Percentiles rank a stretch among this genome's conserved stretches.
These are phyloP conservation scores for Alternaria rosae DNA, from an alignment of 2,329 filamentous ascomycete species.

Conservation along the genomic window DNA sequence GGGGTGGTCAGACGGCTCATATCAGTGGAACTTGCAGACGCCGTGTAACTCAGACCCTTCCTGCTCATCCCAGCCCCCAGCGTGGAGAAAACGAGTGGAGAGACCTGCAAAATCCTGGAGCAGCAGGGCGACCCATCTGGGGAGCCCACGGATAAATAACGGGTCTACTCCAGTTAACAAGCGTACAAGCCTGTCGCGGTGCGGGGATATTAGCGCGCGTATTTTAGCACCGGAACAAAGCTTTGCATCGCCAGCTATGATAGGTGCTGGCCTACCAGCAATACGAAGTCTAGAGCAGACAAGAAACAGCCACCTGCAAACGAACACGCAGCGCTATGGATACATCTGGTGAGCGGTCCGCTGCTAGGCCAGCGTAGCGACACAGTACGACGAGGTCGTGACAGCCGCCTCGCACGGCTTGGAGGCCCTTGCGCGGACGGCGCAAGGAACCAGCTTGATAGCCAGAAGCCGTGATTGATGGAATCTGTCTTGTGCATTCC, in stretches of 20 bases:
- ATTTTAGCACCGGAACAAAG: slow-evolving; percentile 22
- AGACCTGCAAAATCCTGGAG: not conserved
- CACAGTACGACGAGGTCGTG: slow-evolving; percentile 20
- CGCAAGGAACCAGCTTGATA: slow-evolving; percentile 20
- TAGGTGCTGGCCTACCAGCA: slow-evolving; percentile 18
- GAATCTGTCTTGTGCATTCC: slow-evolving; percentile 15
- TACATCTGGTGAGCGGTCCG: slow-evolving; percentile 26
- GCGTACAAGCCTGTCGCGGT: slow-evolving; percentile 15
- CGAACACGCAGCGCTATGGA: slow-evolving; percentile 16
- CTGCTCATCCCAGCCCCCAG: not conserved
- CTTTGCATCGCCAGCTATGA: slow-evolving; percentile 19
- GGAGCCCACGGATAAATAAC: slow-evolving; percentile 1
- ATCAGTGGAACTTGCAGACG: not conserved
- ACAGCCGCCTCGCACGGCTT: slow-evolving; percentile 21
- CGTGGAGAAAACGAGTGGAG: not conserved
- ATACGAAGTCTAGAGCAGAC: slow-evolving; percentile 11
- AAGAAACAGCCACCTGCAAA: slow-evolving; percentile 18
- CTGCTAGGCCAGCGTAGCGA: slow-evolving; percentile 25
- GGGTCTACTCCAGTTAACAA: slow-evolving; percentile 4
- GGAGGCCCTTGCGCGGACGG: slow-evolving; percentile 12
- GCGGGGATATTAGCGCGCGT: slow-evolving; percentile 16
- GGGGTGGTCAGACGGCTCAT: not conserved
- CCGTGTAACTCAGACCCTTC: not conserved
- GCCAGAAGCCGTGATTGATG: slow-evolving; percentile 31
- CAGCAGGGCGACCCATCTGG: not conserved